Conservation (phyloP, 1,284 basidiomycete genomes). For the Fomitiporia mediterranea region DNA sequence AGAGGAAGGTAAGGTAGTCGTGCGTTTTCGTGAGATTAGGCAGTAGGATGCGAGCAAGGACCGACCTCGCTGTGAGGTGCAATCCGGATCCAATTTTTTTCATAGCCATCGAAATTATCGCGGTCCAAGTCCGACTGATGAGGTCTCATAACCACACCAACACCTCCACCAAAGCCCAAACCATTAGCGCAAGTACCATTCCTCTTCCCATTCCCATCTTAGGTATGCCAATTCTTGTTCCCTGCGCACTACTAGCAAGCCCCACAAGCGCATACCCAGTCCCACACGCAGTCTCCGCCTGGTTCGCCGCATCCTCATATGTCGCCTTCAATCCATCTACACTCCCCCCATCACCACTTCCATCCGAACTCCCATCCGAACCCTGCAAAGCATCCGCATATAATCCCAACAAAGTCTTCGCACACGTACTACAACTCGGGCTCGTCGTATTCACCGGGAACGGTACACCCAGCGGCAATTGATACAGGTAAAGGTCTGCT, state of each 20-base stretch:
- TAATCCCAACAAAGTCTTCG: slow-evolving; percentile 45
- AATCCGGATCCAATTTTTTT: neutral
- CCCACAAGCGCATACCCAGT: slow-evolving; percentile 15
- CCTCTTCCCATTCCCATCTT: neutral
- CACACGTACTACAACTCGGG: slow-evolving; percentile 56
- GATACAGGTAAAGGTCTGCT: slow-evolving; percentile 63
- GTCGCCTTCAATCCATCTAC: slow-evolving; percentile 11
- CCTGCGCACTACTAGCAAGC: neutral
- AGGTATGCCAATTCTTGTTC: neutral
- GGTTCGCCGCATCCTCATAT: slow-evolving; percentile 15
- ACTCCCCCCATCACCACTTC: too few relatives aligned
- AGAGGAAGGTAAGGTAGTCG: neutral
- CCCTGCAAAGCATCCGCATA: slow-evolving; percentile 37
- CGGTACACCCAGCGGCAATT: slow-evolving; percentile 49
- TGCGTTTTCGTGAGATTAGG: neutral
- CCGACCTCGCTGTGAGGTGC: too few relatives aligned
- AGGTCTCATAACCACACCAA: neutral
- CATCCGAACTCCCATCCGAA: slow-evolving; percentile 14
- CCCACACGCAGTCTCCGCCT: slow-evolving; percentile 12
- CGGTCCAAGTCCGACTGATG: too few relatives aligned
- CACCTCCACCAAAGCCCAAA: neutral
- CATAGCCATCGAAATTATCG: too few relatives aligned
- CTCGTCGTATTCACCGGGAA: slow-evolving; percentile 41
- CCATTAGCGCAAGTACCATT: neutral
- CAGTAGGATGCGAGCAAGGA: neutral